Conservation (phyloP, 2,329 filamentous ascomycete genomes). For the Mycosphaerella arachidis region DNA sequence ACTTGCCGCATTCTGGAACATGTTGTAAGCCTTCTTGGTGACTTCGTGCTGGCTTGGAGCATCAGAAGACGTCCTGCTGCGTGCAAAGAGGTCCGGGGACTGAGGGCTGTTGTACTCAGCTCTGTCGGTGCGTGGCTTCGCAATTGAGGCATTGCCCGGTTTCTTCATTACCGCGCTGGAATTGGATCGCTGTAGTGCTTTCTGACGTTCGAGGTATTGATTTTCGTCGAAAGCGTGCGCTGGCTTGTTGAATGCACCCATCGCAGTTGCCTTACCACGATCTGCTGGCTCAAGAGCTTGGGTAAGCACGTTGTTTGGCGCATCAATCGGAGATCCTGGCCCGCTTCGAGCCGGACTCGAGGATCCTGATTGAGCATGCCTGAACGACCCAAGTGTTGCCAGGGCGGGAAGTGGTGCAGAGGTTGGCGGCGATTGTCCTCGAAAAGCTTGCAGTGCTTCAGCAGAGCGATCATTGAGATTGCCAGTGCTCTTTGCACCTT, state of each 20-base stretch:
- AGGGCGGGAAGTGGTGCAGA: constrained; percentile 36
- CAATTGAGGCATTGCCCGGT: constrained; percentile 3
- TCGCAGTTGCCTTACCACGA: constrained; percentile 73
- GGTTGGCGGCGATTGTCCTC: constrained; percentile 39
- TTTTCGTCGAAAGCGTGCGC: constrained; percentile 74
- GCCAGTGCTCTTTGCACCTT: constrained; percentile 54
- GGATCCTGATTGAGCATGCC: constrained; percentile 31
- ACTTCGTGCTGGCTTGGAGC: constrained; percentile 30
- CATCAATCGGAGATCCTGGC: constrained; percentile 55
- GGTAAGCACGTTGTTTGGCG: constrained; percentile 58
- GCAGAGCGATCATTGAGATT: constrained; percentile 54
- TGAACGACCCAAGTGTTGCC: constrained; percentile 33
- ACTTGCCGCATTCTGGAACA: constrained; percentile 44
- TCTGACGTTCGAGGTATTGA: constrained; percentile 75
- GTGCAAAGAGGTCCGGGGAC: constrained; percentile 15
- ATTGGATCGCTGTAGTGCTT: constrained; percentile 64
- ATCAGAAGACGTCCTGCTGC: constrained; percentile 24
- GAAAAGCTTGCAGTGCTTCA: constrained; percentile 28
- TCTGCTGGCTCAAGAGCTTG: constrained; percentile 69
- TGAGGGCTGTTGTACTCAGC: constrained; percentile 23
- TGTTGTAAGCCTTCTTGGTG: constrained; percentile 36
- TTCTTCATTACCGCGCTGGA: constrained; percentile 23
- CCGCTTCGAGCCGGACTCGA: constrained; percentile 39
- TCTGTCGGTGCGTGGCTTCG: constrained; percentile 24
- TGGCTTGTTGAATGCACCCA: constrained; percentile 69